Conservation (phyloP, 345 rosid genomes). For the Pelargonium nanum region DNA sequence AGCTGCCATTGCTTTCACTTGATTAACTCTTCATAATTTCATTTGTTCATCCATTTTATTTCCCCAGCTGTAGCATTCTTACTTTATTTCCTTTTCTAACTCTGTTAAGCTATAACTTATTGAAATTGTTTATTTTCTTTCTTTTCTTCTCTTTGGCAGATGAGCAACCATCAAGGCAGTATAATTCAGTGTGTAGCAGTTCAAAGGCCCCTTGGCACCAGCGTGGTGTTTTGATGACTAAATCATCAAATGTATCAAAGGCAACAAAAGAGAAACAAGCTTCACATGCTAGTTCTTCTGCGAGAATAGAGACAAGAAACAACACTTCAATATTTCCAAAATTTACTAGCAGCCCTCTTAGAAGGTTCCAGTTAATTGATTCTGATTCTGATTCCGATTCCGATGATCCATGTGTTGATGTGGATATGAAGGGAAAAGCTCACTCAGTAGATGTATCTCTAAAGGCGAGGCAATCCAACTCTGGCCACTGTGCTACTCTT, state of each 20-base stretch:
- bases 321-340: constrained; percentile 34
- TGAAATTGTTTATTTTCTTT: neutral
- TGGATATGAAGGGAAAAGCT: constrained; percentile 20
- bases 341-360: constrained; percentile 58
- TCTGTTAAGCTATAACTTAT: neutral
- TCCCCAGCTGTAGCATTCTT: too few species aligned
- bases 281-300: constrained; percentile 30
- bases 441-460: constrained; percentile 14
- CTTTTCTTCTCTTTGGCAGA: constrained; percentile 25
- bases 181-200: constrained; percentile 48
- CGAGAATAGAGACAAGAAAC: constrained; percentile 24
- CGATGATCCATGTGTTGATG: constrained; percentile 37
- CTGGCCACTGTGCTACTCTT: constrained; percentile 1
- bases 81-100: too few species aligned
- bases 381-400: constrained; percentile 49
- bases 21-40: too few species aligned
- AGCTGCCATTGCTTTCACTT: too few species aligned
- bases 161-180: constrained; percentile 24
- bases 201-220: constrained; percentile 52
- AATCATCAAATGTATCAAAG: constrained; percentile 26
- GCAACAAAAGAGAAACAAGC: constrained; percentile 23
- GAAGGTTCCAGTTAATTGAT: constrained; percentile 74
- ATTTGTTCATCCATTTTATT: too few species aligned
- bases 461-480: constrained; percentile 14
- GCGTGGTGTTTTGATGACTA: constrained; percentile 25